Percentiles rank a stretch among this genome's conserved stretches.
These are phyloP conservation scores for Diaporthe longicolla DNA, from an alignment of 2,329 filamentous ascomycete species.

Conservation along the genomic window DNA sequence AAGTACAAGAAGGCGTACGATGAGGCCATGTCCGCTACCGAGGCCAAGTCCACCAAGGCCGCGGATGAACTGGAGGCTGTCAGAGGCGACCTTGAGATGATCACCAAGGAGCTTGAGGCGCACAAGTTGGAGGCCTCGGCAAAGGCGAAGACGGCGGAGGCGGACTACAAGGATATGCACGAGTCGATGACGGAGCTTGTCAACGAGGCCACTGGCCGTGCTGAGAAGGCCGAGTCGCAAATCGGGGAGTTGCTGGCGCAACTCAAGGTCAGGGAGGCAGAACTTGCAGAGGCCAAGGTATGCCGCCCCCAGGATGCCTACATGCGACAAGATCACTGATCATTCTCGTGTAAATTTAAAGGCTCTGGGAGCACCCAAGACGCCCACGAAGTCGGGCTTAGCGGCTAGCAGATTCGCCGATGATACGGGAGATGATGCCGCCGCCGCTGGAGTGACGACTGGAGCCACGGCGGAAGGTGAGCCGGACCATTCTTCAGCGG, in stretches of 20 bases:
- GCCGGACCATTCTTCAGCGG: conserved; percentile 73
- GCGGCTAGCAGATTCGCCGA: conserved; percentile 68
- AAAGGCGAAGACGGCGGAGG: conserved; percentile 67
- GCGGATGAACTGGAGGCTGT: conserved; percentile 54
- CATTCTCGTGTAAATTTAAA: conserved; percentile 46
- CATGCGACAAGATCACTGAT: conserved; percentile 31
- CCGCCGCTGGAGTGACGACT: conserved; percentile 48
- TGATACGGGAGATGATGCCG: conserved; percentile 48
- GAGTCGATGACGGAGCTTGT: conserved; percentile 73
- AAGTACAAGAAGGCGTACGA: conserved; percentile 55
- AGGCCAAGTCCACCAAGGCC: conserved; percentile 55
- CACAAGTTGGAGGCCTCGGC: conserved; percentile 65
- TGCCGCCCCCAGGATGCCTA: conserved; percentile 33
- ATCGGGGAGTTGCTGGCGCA: conserved; percentile 66
- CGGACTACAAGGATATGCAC: conserved; percentile 75
- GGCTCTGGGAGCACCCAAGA: conserved; percentile 58
- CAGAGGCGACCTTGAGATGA: conserved; percentile 62
- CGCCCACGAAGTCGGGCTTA: conserved; percentile 63
- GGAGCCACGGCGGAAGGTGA: conserved; percentile 67
- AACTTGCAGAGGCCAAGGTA: conserved; percentile 74
- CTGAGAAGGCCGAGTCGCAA: conserved; percentile 64
- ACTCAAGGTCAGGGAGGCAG: conserved; percentile 74
- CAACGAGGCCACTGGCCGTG: conserved; percentile 70
- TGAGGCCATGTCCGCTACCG: conserved; percentile 51
- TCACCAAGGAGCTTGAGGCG: conserved; percentile 68